Evolutionary conservation across 2,329 filamentous ascomycete species (phyloP).

Genomic region (Colletotrichum sp.): DNA sequence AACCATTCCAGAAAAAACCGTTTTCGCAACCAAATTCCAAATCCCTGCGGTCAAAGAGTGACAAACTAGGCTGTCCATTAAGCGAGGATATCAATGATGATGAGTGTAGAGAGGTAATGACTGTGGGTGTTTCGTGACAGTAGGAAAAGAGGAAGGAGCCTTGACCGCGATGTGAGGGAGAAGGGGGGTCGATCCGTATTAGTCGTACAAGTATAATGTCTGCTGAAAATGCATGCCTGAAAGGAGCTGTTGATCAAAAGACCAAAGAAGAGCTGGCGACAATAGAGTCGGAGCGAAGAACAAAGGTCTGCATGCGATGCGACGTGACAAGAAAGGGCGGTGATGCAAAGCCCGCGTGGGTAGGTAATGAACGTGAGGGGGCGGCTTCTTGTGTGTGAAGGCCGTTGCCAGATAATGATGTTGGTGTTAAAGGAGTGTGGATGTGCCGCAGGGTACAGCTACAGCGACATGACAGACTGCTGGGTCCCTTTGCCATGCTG

Average conservation of each 20-base stretch:
- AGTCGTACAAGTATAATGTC: neutral
- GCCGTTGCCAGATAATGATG: neutral
- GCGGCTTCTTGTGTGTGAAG: neutral
- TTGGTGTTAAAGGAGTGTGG: neutral
- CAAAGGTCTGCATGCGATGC: neutral
- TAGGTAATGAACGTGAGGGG: neutral
- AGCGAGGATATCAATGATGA: neutral
- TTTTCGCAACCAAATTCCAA: neutral
- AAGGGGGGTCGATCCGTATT: neutral
- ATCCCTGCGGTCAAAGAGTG: neutral
- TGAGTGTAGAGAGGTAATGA: neutral
- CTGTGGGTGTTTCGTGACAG: neutral
- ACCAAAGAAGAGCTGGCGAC: neutral
- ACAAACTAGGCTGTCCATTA: slow-evolving; percentile 12
- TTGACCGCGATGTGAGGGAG: neutral
- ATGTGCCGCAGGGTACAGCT: neutral
- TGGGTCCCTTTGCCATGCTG: neutral
- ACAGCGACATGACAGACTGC: neutral
- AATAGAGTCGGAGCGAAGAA: neutral
- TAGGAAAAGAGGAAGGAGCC: neutral
- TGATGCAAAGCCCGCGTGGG: neutral
- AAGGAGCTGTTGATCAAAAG: neutral
- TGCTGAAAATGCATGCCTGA: neutral
- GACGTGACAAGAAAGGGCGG: neutral
- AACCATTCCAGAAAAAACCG: neutral